These are phyloP conservation scores for Phytopythium helicoides DNA, from an alignment of 352 stramenopile species.

Conservation along the genomic window DNA sequence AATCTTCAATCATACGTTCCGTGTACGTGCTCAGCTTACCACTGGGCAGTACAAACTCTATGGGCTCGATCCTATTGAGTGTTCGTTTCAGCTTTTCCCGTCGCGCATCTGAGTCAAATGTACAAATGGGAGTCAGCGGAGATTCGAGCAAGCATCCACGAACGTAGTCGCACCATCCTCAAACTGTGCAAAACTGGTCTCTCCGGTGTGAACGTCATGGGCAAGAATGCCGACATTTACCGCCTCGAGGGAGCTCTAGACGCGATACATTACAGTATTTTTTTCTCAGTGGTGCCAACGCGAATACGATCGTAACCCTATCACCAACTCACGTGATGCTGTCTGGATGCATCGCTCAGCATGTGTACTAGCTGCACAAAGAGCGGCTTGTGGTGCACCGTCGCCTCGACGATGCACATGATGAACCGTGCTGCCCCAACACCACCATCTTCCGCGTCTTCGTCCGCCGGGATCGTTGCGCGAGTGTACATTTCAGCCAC, in stretches of 20 bases:
- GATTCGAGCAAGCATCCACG: too few species aligned
- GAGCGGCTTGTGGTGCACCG: conserved; percentile 26
- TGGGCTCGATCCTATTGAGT: conserved; percentile 29
- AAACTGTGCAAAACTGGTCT: conserved; percentile 42
- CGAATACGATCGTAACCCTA: not conserved
- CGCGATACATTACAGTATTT: not conserved
- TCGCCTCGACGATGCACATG: conserved; percentile 35
- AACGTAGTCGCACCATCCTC: conserved; percentile 32
- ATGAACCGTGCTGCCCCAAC: conserved; percentile 22
- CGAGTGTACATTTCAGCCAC: conserved; percentile 46
- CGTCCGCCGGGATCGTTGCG: conserved; percentile 33
- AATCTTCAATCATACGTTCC: conserved; percentile 34
- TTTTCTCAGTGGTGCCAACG: not conserved
- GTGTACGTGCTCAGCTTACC: conserved; percentile 36
- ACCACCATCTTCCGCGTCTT: conserved; percentile 10
- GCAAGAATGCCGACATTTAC: conserved; percentile 31
- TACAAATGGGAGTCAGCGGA: too few species aligned
- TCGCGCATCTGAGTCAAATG: conserved; percentile 20
- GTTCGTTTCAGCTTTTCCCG: conserved; percentile 17
- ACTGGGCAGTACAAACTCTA: conserved; percentile 40
- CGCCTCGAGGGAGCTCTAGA: conserved; percentile 17
- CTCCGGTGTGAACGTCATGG: conserved; percentile 42
- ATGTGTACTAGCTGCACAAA: conserved; percentile 35
- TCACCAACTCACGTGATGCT: conserved; percentile 15
- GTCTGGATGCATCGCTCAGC: conserved; percentile 16